These are phyloP conservation scores for Epipyxis sp. DNA, from an alignment of 108 stramenopile species.

Conservation along the genomic window DNA sequence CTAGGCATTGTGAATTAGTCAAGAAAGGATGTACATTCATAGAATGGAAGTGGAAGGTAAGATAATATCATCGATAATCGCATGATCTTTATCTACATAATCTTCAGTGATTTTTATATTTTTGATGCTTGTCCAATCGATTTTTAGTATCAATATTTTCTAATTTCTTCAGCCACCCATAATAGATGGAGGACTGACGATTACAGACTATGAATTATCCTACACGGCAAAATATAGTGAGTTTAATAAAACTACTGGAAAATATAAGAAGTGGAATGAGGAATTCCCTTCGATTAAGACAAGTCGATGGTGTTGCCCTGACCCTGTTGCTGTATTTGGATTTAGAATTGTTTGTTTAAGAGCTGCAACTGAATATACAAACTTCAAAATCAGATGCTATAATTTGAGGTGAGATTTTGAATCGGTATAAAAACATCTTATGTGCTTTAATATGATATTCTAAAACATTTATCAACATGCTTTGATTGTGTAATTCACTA, in stretches of 20 bases:
- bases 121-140: too few relatives aligned
- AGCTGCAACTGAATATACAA: neutral
- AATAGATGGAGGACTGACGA: slow-evolving; percentile 22
- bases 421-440: too few relatives aligned
- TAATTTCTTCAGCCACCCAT: too few relatives aligned
- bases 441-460: too few relatives aligned
- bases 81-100: too few relatives aligned
- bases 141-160: too few relatives aligned
- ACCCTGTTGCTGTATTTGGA: slow-evolving; percentile 4
- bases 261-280: neutral
- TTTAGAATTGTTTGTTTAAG: slow-evolving; percentile 21
- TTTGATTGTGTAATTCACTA: too few relatives aligned
- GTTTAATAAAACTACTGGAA: neutral
- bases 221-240: neutral
- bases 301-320: neutral
- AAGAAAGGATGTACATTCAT: slow-evolving; percentile 10
- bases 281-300: neutral
- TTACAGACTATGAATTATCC: slow-evolving; percentile 24
- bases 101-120: too few relatives aligned
- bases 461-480: too few relatives aligned
- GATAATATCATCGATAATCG: too few relatives aligned
- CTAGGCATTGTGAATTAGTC: neutral
- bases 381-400: slow-evolving; percentile 8
- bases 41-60: slow-evolving; percentile 23
- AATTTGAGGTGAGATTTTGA: slow-evolving; percentile 24